These are phyloP conservation scores for Apiospora marii DNA, from an alignment of 2,329 filamentous ascomycete genomes.

Conservation along the genomic window DNA sequence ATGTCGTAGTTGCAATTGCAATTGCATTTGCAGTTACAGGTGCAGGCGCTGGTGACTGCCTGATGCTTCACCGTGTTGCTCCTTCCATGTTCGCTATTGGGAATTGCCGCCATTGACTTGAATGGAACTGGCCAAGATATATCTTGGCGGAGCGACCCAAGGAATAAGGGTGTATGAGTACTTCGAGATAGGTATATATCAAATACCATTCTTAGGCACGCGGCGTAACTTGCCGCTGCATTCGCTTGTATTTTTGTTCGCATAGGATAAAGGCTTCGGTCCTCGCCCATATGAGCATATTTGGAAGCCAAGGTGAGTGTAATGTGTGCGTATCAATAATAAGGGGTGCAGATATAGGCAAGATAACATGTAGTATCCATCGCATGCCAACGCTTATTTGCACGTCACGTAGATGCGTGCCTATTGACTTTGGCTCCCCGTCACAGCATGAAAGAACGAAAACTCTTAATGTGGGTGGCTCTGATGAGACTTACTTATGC, in stretches of 20 bases:
- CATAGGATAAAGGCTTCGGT: neutral
- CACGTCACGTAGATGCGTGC: neutral
- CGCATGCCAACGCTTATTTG: neutral
- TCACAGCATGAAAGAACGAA: neutral
- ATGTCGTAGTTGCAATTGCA: neutral
- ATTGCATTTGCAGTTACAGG: neutral
- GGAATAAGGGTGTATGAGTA: neutral
- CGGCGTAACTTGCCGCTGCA: neutral
- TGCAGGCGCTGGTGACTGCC: neutral
- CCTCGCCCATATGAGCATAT: neutral
- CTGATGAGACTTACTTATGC: neutral
- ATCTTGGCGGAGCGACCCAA: neutral
- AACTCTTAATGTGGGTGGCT: neutral
- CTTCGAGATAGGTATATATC: neutral
- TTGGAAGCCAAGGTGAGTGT: neutral
- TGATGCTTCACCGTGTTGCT: neutral
- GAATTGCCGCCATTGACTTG: neutral
- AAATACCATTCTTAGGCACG: neutral
- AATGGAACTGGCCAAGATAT: neutral
- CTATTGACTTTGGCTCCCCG: neutral
- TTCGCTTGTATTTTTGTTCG: neutral
- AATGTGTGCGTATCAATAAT: neutral
- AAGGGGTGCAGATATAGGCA: neutral
- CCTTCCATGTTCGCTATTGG: neutral
- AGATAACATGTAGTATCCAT: neutral